Base-by-base conservation (phyloP, 805 yeast genomes). In the Candida lessepsii region DNA sequence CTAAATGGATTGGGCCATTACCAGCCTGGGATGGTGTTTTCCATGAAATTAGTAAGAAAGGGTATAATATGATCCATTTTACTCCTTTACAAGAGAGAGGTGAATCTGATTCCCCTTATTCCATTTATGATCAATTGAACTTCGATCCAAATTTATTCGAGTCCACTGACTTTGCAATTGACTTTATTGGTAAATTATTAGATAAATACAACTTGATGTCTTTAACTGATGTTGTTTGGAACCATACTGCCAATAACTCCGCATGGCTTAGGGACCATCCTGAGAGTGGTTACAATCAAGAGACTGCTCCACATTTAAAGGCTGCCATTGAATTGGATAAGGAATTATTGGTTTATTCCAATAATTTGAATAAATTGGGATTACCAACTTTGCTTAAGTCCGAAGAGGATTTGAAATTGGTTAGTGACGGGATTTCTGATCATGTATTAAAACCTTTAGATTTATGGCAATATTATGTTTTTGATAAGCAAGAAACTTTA, bases 51-150 rank as follows among this genome's bases (percentile, higher is more conserved):
- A 63, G 81, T 11, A 57, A 63, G 7, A 93, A 93, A 61, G 90
- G 93, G 15, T 91, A 91, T 67, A 93, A 93, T 61, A 87, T 91
- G 96, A 70, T 93, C 31, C 99, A 91, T 67, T 91, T 91, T 60
- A 90, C 97, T 5, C 99, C 99, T 0, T 70, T 91, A 50, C 96
- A 91, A 62, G 66, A 81, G 47, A 73, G 98, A 41, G 99, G 99
- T 24, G 83, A 74, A 46, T 86, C 96, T 1, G 77, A 90, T 59
- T 90, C 97, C 5, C 99, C 99, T 0, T 91, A 90, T 57, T 86
- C 96, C 3, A 87, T 91, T 39, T 82, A 66, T 52, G 96, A 91
- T 58, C 98, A 93, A 62, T 72, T 88, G 45, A 60, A 55, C 18
- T 90, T 84, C 62, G 98, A 91, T 56, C 78, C 83, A 0, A 58